These are phyloP conservation scores for Panicum hallii DNA, from an alignment of 202 grass and related monocot species.

Conservation along the genomic window DNA sequence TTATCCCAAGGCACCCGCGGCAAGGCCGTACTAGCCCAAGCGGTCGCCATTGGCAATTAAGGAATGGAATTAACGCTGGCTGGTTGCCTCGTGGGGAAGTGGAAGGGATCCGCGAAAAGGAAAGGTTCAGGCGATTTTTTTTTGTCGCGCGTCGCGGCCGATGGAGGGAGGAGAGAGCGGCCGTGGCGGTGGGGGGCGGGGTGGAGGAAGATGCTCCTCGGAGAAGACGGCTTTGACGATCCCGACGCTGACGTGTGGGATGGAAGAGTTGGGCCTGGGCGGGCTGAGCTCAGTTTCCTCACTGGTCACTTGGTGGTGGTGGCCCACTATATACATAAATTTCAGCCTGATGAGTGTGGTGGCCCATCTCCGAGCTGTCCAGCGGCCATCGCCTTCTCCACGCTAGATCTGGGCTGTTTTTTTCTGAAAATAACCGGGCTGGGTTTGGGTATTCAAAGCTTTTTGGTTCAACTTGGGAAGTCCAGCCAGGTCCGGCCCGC, in stretches of 20 bases:
- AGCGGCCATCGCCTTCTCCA: neutral
- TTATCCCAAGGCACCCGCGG: slow-evolving; percentile 61
- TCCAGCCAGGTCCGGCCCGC: neutral
- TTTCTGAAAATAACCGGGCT: neutral
- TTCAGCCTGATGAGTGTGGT: neutral
- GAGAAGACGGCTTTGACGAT: neutral
- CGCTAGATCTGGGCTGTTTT: neutral
- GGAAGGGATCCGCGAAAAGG: slow-evolving; percentile 17
- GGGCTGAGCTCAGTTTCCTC: neutral
- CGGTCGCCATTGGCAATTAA: slow-evolving; percentile 44
- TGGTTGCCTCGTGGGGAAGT: slow-evolving; percentile 10
- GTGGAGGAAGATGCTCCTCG: slow-evolving; percentile 1
- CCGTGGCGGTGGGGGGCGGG: neutral
- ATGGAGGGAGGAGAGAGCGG: neutral
- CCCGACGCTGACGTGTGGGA: neutral
- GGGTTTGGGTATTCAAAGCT: neutral
- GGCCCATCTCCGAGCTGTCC: neutral
- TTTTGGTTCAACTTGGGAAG: neutral
- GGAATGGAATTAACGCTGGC: slow-evolving; percentile 27
- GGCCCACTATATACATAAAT: neutral
- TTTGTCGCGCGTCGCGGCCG: neutral
- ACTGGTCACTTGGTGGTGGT: too few species aligned
- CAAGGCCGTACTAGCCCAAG: slow-evolving; percentile 35
- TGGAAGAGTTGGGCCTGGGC: neutral
- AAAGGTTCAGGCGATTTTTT: slow-evolving; percentile 14